Evolutionary conservation across 2,329 filamentous ascomycete genomes (phyloP).

Genomic region (Cryphonectria parasitica): DNA sequence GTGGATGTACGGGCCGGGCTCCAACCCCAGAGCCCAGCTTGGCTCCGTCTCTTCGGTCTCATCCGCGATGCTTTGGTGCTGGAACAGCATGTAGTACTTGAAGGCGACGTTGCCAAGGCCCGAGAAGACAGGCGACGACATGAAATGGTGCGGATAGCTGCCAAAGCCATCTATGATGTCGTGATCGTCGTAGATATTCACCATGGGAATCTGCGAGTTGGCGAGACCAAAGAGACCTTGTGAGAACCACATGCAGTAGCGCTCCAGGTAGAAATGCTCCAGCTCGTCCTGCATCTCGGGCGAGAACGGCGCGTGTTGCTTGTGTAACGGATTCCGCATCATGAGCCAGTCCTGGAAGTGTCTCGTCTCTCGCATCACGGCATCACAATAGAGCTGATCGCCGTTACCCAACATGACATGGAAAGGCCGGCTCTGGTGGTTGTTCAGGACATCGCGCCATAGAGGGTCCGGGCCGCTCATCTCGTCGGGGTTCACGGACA

Average conservation of each 20-base stretch:
- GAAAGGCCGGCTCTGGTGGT: conserved; percentile 87
- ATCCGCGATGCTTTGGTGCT: conserved; percentile 84
- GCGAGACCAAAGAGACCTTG: conserved; percentile 93
- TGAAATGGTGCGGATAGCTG: conserved; percentile 89
- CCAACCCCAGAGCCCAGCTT: conserved; percentile 83
- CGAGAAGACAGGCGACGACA: conserved; percentile 86
- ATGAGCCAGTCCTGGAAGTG: conserved; percentile 84
- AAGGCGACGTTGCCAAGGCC: conserved; percentile 90
- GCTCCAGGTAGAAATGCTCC: conserved; percentile 83
- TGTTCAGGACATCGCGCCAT: conserved; percentile 95
- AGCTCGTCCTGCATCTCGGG: conserved; percentile 84
- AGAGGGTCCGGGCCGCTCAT: conserved; percentile 93
- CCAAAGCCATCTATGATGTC: conserved; percentile 91
- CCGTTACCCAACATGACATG: conserved; percentile 98
- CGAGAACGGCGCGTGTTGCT: conserved; percentile 78
- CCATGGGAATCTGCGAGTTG: conserved; percentile 93
- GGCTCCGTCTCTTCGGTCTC: conserved; percentile 85
- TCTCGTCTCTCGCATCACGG: conserved; percentile 72
- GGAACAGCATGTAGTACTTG: conserved; percentile 99
- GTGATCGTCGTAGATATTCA: conserved; percentile 98
- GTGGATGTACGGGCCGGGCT: conserved; percentile 86
- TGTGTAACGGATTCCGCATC: conserved; percentile 78
- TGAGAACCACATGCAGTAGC: conserved; percentile 94
- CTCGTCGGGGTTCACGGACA: conserved; percentile 74
- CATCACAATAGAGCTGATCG: conserved; percentile 96